Conservation (phyloP, 768 basidiomycete species). For the Infundibulicybe gibba region DNA sequence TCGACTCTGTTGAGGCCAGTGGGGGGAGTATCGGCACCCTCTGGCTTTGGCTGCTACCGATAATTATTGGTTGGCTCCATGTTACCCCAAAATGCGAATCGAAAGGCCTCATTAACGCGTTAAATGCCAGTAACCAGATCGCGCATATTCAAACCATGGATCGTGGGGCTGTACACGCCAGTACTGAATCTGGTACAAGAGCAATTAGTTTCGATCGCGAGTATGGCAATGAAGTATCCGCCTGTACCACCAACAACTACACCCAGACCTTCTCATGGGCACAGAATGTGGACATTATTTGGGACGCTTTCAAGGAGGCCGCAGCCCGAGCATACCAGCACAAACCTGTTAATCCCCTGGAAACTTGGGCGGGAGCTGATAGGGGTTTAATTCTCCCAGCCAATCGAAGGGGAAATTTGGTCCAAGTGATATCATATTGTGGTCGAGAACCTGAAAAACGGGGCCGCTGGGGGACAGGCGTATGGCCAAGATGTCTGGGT, state of each 20-base stretch:
- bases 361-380: conserved; percentile 13
- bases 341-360: conserved; percentile 11
- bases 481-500: conserved; percentile 16
- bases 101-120: conserved; percentile 21
- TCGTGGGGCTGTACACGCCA: conserved; percentile 1
- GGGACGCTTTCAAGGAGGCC: conserved; percentile 17
- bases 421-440: conserved; percentile 14
- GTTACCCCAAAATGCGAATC: conserved; percentile 39
- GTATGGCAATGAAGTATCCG: conserved; percentile 1
- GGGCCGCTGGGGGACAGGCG: conserved; percentile 12
- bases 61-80: conserved; percentile 40
- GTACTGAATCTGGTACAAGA: conserved; percentile 6
- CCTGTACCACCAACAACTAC: conserved; percentile 24
- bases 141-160: conserved; percentile 21
- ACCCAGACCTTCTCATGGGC: conserved; percentile 24
- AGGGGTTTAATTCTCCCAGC: background rate
- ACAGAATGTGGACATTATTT: conserved; percentile 18
- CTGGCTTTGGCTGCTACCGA: conserved; percentile 43
- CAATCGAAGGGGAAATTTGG: conserved; percentile 14
- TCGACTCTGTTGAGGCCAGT: too few species aligned
- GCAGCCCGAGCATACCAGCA: conserved; percentile 12
- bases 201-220: conserved; percentile 18
- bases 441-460: background rate
- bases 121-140: conserved; percentile 24
- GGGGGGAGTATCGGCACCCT: conserved; percentile 37